These are phyloP conservation scores for Aspergillus arachidicola DNA, from an alignment of 2,329 filamentous ascomycete genomes.

Conservation along the genomic window DNA sequence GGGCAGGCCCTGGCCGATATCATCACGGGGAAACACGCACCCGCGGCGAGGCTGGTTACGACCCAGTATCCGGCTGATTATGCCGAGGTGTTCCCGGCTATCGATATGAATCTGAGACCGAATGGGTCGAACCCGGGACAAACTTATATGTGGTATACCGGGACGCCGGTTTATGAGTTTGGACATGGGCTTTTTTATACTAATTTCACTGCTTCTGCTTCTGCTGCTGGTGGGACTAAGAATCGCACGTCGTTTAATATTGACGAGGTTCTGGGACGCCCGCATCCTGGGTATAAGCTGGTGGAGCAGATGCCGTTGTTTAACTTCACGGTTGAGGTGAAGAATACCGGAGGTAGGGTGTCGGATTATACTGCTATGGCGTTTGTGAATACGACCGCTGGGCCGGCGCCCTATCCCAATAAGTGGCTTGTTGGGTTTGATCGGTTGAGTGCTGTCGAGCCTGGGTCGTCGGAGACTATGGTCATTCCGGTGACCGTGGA, in stretches of 20 bases:
- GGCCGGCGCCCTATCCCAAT: conserved; percentile 44
- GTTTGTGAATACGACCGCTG: conserved; percentile 43
- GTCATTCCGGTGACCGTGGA: conserved; percentile 42
- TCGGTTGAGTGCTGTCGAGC: conserved; percentile 30
- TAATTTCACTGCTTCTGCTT: conserved; percentile 33
- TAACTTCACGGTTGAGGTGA: conserved; percentile 39
- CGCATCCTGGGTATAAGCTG: conserved; percentile 27
- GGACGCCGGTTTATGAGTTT: conserved; percentile 44
- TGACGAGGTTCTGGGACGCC: conserved; percentile 32
- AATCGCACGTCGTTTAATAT: conserved; percentile 34
- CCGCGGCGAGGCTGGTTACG: conserved; percentile 44
- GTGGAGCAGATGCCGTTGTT: conserved; percentile 42
- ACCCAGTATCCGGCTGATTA: conserved; percentile 46
- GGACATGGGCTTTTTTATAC: conserved; percentile 51
- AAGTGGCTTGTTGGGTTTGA: conserved; percentile 48
- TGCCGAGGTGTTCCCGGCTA: conserved; percentile 44
- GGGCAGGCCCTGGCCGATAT: conserved; percentile 47
- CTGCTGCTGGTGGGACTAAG: neutral
- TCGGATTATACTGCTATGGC: conserved; percentile 48
- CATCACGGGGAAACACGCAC: conserved; percentile 44
- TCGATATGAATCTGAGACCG: conserved; percentile 46
- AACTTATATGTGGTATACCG: conserved; percentile 50
- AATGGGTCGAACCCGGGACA: conserved; percentile 43
- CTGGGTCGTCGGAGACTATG: conserved; percentile 28
- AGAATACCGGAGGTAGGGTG: conserved; percentile 37